These are phyloP conservation scores for Triadica sebifera DNA, from an alignment of 345 rosid species.

Conservation along the genomic window DNA sequence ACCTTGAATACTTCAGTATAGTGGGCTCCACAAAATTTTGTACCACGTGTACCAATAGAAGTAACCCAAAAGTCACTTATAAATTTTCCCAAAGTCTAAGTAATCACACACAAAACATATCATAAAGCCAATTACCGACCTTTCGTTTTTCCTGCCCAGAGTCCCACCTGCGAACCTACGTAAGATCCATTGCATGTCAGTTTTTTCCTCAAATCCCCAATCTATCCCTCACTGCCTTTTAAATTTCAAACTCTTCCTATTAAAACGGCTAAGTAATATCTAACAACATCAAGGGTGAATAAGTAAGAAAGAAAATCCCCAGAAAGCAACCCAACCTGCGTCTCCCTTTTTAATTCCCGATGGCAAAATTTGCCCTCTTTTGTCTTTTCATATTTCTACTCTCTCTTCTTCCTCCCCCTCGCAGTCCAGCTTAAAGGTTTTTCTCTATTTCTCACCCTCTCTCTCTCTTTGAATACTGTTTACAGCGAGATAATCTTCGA, in stretches of 20 bases:
- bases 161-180: slow-evolving; percentile 14
- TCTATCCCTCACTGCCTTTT: background rate
- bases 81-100: background rate
- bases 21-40: background rate
- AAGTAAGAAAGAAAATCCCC: background rate
- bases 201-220: background rate
- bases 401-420: no score
- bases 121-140: background rate
- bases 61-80: background rate
- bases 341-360: slow-evolving; percentile 2
- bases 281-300: background rate
- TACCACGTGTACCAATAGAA: background rate
- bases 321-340: slow-evolving; percentile 2
- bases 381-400: slow-evolving; percentile 1
- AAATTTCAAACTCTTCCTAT: background rate
- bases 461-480: no score
- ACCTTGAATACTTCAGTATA: background rate
- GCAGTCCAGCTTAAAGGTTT: background rate
- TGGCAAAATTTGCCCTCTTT: background rate
- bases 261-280: slow-evolving; percentile 6
- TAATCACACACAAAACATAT: background rate
- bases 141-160: background rate
- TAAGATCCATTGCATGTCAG: slow-evolving; percentile 15
- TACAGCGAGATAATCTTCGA: background rate
- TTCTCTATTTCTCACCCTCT: no score